Percentiles rank a stretch among this genome's conserved stretches.
These are phyloP conservation scores for Neofusicoccum ribis DNA, from an alignment of 2,329 filamentous ascomycete genomes.

Conservation along the genomic window DNA sequence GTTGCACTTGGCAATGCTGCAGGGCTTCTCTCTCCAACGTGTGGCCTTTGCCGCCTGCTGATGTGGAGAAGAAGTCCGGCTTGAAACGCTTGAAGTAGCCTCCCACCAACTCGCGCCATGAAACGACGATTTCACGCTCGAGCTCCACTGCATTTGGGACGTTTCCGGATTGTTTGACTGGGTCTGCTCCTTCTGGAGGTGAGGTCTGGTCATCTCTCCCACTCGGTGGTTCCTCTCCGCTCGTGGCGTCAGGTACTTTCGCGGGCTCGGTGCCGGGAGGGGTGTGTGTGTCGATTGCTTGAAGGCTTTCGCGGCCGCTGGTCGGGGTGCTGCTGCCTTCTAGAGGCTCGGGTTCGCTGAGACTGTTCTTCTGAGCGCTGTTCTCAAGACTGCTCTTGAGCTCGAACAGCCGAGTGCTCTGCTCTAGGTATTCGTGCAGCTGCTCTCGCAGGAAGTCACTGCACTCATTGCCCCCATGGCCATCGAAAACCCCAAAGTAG, in stretches of 20 bases:
- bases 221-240: slow-evolving; percentile 26
- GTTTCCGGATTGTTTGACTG: slow-evolving; percentile 46
- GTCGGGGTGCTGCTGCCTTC: neutral
- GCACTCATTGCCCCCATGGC: slow-evolving; percentile 88
- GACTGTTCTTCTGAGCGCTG: slow-evolving; percentile 15
- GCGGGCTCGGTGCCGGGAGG: slow-evolving; percentile 42
- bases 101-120: slow-evolving; percentile 82
- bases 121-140: slow-evolving; percentile 68
- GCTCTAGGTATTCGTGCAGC: slow-evolving; percentile 86
- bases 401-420: slow-evolving; percentile 73
- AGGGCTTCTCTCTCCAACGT: slow-evolving; percentile 34
- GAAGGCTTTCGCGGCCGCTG: slow-evolving; percentile 37
- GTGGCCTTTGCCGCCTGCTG: slow-evolving; percentile 39
- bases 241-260: slow-evolving; percentile 31
- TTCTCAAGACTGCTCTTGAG: slow-evolving; percentile 68
- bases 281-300: slow-evolving; percentile 52
- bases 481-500: slow-evolving; percentile 96
- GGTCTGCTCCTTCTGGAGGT: slow-evolving; percentile 25
- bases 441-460: slow-evolving; percentile 82
- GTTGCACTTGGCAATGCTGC: slow-evolving; percentile 28
- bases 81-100: slow-evolving; percentile 93
- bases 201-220: slow-evolving; percentile 22
- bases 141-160: slow-evolving; percentile 65
- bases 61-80: slow-evolving; percentile 70
- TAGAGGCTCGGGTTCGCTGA: neutral